Evolutionary conservation across 2,329 filamentous ascomycete species (phyloP), one percentile per base, ranked within the genome.

Genomic region (Camptophora hylomeconis): DNA sequence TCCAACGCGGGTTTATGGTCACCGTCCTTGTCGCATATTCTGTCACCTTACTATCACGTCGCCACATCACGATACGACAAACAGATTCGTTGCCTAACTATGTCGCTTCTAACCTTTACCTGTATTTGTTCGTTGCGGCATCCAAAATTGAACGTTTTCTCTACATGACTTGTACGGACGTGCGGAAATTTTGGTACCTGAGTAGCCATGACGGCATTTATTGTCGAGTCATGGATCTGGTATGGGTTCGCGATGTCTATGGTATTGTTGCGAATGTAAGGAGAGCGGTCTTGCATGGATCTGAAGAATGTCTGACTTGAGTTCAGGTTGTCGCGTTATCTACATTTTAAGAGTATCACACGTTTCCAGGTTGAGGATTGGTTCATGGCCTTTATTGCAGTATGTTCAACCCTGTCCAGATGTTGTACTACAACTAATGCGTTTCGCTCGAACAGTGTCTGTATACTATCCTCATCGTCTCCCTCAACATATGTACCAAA

Each of bases 311-410:
- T n/a, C n/a, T n/a, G n/a, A n/a, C n/a, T n/a, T n/a, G n/a, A n/a
- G n/a, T n/a, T n/a, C n/a, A n/a, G n/a, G n/a, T n/a, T 15, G 8
- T 15, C 5, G 23, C 13, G 9, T 7, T 5, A 4, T 9, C 19
- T 5, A 14, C 17, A n/a, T 20, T 10, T 13, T 19, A 40, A 38
- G 17, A 39, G 38, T 6, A 12, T 42, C 9, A 31, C 35, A 7
- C 38, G 35, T 27, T 58, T 70, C n/a, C 63, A 67, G 40, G 42
- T 61, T 15, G 70, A 74, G 40, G 70, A 75, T 43, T 71, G 61
- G 42, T 50, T 69, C 14, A 73, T 73, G 67, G 22, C 64, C 6
- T 52, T 69, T 31, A 59, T 63, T 5, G 50, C 64, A 12, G 53
- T 58, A 37, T 8, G 36, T 52, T 17, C 6, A 1, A 22, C n/a